phyloP scores from a whole-genome alignment of 1,139 yeast genomes.

The Debaryomyces psychrophilus region DNA sequence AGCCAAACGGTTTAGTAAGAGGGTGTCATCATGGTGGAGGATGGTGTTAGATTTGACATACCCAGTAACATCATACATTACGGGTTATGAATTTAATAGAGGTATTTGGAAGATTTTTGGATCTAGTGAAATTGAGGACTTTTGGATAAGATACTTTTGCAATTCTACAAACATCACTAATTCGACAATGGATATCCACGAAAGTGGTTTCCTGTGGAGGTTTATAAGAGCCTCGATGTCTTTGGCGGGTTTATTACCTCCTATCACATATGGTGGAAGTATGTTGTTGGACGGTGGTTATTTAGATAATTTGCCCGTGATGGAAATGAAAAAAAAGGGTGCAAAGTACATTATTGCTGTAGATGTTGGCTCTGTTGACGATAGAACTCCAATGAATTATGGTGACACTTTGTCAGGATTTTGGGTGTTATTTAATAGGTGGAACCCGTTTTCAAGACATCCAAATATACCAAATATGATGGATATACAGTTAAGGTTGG shows the following conservation, averaged over 20 bases:
- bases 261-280: conserved; percentile 83
- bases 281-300: conserved; percentile 97
- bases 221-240: conserved; percentile 97
- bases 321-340: conserved; percentile 87
- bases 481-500: conserved; percentile 89
- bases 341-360: conserved; percentile 89
- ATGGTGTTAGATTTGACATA: conserved; percentile 81
- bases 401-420: conserved; percentile 93
- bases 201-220: conserved; percentile 93
- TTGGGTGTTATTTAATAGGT: conserved; percentile 86
- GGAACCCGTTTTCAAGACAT: conserved; percentile 87
- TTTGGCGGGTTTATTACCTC: conserved; percentile 90
- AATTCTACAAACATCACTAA: conserved; percentile 97
- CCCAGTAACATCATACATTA: conserved; percentile 91
- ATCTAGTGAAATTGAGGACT: conserved; percentile 89
- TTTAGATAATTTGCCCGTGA: conserved; percentile 88
- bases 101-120: conserved; percentile 97
- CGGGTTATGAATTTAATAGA: conserved; percentile 95
- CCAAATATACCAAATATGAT: conserved; percentile 94
- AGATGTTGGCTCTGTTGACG: conserved; percentile 97
- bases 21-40: conserved; percentile 88
- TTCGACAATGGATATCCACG: conserved; percentile 93
- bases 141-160: conserved; percentile 87
- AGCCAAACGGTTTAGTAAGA: conserved; percentile 80
- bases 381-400: conserved; percentile 84